Evolutionary conservation across 1,139 yeast species (phyloP).

Genomic region (Pichia sp.): DNA sequence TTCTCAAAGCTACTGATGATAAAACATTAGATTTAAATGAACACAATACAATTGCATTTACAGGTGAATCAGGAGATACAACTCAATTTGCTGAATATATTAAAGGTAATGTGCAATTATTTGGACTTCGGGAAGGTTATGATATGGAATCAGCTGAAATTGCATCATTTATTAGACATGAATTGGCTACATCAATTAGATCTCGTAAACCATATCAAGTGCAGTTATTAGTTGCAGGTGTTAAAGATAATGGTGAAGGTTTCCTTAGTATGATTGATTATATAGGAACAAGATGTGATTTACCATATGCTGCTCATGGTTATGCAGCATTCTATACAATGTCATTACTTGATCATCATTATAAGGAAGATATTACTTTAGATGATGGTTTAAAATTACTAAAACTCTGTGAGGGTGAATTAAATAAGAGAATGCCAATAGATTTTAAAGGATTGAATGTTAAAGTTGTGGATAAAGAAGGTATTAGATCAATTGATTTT

Average conservation of each 20-base stretch:
- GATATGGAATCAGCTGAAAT: constrained; percentile 82
- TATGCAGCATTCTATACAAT: constrained; percentile 93
- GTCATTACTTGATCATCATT: constrained; percentile 87
- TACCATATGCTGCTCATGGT: constrained; percentile 97
- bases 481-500: constrained; percentile 48
- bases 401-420: constrained; percentile 68
- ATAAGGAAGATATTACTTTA: constrained; percentile 66
- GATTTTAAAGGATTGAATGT: constrained; percentile 81
- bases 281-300: constrained; percentile 81
- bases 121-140: constrained; percentile 77
- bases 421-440: constrained; percentile 85
- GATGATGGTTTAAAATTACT: constrained; percentile 79
- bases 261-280: constrained; percentile 88
- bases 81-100: constrained; percentile 94
- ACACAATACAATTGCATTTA: constrained; percentile 78
- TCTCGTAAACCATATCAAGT: constrained; percentile 94
- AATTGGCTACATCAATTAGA: constrained; percentile 81
- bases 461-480: constrained; percentile 72
- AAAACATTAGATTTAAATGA: constrained; percentile 75
- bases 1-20: constrained; percentile 80
- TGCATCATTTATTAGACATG: constrained; percentile 82
- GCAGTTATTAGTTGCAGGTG: constrained; percentile 82
- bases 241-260: constrained; percentile 56
- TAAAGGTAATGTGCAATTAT: constrained; percentile 86
- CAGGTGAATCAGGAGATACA: constrained; percentile 97